Base-by-base conservation (phyloP, 2,329 filamentous ascomycete genomes). In the Zasmidium citrigriseum region DNA sequence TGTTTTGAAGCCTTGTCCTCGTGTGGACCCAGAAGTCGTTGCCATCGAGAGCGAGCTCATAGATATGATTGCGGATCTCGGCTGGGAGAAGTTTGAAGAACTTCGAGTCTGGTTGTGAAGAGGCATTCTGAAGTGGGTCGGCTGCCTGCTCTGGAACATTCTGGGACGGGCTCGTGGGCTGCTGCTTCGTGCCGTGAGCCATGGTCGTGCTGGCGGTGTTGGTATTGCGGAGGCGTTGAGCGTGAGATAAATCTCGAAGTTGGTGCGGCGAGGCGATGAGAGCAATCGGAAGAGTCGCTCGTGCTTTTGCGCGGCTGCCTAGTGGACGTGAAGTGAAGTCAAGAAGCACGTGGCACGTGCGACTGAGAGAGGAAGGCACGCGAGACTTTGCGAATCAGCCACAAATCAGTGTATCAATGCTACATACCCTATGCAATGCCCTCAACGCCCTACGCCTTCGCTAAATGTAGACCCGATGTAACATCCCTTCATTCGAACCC, bases 401-500 rank as follows among this genome's bases (percentile, higher is more conserved):
- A 41, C 2, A 21, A 34, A 21, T 51, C 48, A 2, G 22, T 27
- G 48, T 34, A 34, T 44, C 25, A 46, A 46, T 52, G 49, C 46
- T 52, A 52, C 55, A 52, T 52, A 46, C 48, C 24, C 27, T 57
- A 46, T 38, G 53, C 48, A 38, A 52, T 52, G 38, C 47, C 46
- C 29, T 23, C 16, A 58, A 58, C 55, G 46, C 61, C 61, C 12
- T 27, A 50, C 61, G 56, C 61, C 61, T 52, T 61, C 61, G 61
- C 61, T 64, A 61, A 61, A 58, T 55, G 11, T 46, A 51, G 24
- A 47, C 9, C 34, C 34, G 27, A 41, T 41, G 48, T 44, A 25
- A 49, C 47, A 20, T 10, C 27, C 21, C 14, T 25, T 66, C 57
- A 72, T 58, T 72, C 69, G 52, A 72, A 72, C 7, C 70, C 70